phyloP scores from a whole-genome alignment of 2,329 filamentous ascomycete species.

The Sporothrix euskadiensis region DNA sequence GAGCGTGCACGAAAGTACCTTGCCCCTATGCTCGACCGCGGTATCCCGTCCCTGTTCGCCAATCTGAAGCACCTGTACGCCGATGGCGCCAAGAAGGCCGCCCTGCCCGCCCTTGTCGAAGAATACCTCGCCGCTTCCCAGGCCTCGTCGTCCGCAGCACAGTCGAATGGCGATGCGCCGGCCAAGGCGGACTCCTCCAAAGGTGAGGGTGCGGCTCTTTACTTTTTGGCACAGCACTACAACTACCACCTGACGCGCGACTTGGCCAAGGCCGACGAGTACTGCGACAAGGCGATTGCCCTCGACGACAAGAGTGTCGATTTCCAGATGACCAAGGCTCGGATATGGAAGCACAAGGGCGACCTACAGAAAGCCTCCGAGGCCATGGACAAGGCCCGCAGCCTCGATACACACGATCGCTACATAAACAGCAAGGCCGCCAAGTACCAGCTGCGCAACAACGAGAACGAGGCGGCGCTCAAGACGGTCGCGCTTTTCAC shows the following conservation, averaged over 20 bases:
- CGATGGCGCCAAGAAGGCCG: constrained; percentile 74
- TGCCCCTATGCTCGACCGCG: constrained; percentile 81
- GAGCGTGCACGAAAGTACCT: constrained; percentile 77
- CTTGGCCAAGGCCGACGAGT: constrained; percentile 75
- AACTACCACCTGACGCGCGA: constrained; percentile 88
- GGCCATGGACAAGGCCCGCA: constrained; percentile 83
- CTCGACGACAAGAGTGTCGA: constrained; percentile 80
- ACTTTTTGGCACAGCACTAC: constrained; percentile 96
- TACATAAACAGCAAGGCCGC: constrained; percentile 99
- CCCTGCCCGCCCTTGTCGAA: constrained; percentile 72
- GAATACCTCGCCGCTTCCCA: constrained; percentile 67
- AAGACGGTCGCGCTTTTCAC: constrained; percentile 94
- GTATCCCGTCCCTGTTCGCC: constrained; percentile 92
- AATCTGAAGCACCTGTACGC: constrained; percentile 93
- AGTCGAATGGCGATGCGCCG: constrained; percentile 46
- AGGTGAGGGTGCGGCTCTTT: constrained; percentile 78
- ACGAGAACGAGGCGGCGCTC: constrained; percentile 82
- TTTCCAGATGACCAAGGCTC: constrained; percentile 91
- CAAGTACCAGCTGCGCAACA: constrained; percentile 92
- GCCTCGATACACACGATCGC: constrained; percentile 83
- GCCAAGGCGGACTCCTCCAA: constrained; percentile 50
- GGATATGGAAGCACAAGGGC: constrained; percentile 89
- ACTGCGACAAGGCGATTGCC: constrained; percentile 80
- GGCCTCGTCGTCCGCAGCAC: constrained; percentile 31
- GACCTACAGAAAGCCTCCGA: constrained; percentile 77